Evolutionary conservation across 805 yeast genomes (phyloP).

Genomic region (Suhomyces xylopsoci): DNA sequence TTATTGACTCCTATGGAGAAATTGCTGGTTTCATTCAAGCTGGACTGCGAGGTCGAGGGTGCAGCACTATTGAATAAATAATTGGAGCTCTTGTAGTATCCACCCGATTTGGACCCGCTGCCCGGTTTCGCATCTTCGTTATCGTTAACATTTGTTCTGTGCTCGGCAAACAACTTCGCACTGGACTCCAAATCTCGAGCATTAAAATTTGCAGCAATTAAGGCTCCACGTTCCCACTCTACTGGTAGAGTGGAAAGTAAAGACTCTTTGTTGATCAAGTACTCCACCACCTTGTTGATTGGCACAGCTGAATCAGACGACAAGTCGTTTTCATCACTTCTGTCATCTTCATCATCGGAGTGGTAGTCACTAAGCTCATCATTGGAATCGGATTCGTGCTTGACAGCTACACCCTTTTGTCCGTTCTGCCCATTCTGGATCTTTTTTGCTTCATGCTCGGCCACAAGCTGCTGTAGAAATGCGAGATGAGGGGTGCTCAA

Average conservation of each 20-base stretch:
- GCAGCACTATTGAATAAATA: not conserved
- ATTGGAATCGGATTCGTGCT: constrained; percentile 2
- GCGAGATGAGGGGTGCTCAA: constrained; percentile 22
- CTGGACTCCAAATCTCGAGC: constrained; percentile 24
- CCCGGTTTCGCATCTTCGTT: not conserved
- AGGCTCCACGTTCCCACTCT: constrained; percentile 46
- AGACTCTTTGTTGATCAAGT: constrained; percentile 40
- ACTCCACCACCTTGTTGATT: constrained; percentile 47
- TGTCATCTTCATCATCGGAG: constrained; percentile 7
- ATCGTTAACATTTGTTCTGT: constrained; percentile 14
- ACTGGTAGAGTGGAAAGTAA: constrained; percentile 36
- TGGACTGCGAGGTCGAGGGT: constrained; percentile 1
- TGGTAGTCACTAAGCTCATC: constrained; percentile 7
- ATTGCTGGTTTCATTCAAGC: constrained; percentile 11
- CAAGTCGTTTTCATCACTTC: constrained; percentile 1
- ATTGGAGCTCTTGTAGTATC: not conserved
- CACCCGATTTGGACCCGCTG: not conserved
- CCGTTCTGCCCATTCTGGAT: not conserved
- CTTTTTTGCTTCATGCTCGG: constrained; percentile 5
- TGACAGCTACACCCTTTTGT: not conserved
- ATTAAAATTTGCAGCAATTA: constrained; percentile 37
- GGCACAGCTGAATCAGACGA: constrained; percentile 24
- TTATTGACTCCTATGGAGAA: constrained; percentile 1
- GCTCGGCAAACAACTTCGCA: constrained; percentile 34
- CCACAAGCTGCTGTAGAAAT: constrained; percentile 20